phyloP scores from a whole-genome alignment of 23 red algal species.

The Rhodosorus marinus region DNA sequence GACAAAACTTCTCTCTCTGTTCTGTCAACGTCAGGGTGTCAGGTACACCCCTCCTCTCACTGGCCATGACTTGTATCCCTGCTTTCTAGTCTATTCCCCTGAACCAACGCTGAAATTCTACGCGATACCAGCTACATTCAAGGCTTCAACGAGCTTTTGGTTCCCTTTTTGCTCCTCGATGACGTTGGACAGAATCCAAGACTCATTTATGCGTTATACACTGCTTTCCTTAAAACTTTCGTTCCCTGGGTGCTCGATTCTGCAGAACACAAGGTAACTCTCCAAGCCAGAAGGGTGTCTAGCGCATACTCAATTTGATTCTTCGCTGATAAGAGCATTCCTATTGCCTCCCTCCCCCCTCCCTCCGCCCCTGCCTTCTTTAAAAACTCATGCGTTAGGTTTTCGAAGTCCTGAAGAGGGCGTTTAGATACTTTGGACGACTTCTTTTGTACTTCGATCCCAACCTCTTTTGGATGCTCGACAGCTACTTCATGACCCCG shows the following conservation, averaged over 20 bases:
- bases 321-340: no score
- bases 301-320: not conserved
- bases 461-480: constrained; percentile 57
- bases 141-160: constrained; percentile 87
- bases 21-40: constrained; percentile 58
- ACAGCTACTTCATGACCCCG: constrained; percentile 53
- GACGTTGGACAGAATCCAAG: constrained; percentile 47
- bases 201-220: constrained; percentile 67
- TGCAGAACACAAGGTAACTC: no score
- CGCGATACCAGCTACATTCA: constrained; percentile 75
- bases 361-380: no score
- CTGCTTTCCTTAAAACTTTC: constrained; percentile 45
- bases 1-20: constrained; percentile 42
- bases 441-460: constrained; percentile 84
- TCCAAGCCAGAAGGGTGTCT: not conserved
- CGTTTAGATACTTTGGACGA: constrained; percentile 60
- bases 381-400: no score
- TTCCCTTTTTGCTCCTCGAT: constrained; percentile 69
- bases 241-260: constrained; percentile 62
- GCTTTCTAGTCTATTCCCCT: no score
- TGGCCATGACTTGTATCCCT: no score
- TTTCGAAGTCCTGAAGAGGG: constrained; percentile 52
- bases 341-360: no score
- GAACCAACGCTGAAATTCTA: not conserved
- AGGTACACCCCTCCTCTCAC: no score